These are phyloP conservation scores for Phytophthora kernoviae DNA, from an alignment of 352 stramenopile species.

Conservation along the genomic window DNA sequence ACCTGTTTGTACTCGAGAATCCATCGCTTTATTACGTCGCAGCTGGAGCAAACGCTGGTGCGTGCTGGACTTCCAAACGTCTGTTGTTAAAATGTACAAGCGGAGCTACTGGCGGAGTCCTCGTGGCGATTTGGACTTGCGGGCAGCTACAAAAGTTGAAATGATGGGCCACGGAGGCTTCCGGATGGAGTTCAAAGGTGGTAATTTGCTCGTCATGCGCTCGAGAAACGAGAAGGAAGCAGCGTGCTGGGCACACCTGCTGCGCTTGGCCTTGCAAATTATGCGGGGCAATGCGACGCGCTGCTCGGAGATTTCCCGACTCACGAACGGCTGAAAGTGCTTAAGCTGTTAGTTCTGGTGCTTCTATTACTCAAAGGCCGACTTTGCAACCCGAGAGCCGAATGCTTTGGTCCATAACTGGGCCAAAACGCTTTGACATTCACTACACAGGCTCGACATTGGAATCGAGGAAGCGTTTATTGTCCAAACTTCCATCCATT, in stretches of 20 bases:
- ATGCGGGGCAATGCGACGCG: conserved; percentile 20
- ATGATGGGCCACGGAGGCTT: conserved; percentile 72
- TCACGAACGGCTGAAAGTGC: conserved; percentile 24
- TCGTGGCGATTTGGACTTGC: conserved; percentile 65
- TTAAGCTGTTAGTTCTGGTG: neutral
- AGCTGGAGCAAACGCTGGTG: conserved; percentile 85
- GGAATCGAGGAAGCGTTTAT: conserved; percentile 9
- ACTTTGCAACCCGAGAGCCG: neutral
- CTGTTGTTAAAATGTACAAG: conserved; percentile 69
- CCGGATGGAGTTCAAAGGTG: conserved; percentile 54
- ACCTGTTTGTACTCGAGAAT: conserved; percentile 78
- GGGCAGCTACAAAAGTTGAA: conserved; percentile 53
- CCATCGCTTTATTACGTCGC: conserved; percentile 64
- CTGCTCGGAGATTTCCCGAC: conserved; percentile 19
- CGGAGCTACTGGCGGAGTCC: conserved; percentile 78
- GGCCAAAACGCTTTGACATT: no score
- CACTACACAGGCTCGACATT: conserved; percentile 8
- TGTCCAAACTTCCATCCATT: neutral
- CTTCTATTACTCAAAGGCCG: no score
- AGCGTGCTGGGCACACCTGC: conserved; percentile 64
- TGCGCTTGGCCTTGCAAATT: conserved; percentile 54
- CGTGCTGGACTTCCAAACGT: conserved; percentile 66
- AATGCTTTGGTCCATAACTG: no score
- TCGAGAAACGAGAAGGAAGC: conserved; percentile 55
- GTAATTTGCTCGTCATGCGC: conserved; percentile 55